Conservation (phyloP, 805 yeast species). For the Myxozyma monticola region DNA sequence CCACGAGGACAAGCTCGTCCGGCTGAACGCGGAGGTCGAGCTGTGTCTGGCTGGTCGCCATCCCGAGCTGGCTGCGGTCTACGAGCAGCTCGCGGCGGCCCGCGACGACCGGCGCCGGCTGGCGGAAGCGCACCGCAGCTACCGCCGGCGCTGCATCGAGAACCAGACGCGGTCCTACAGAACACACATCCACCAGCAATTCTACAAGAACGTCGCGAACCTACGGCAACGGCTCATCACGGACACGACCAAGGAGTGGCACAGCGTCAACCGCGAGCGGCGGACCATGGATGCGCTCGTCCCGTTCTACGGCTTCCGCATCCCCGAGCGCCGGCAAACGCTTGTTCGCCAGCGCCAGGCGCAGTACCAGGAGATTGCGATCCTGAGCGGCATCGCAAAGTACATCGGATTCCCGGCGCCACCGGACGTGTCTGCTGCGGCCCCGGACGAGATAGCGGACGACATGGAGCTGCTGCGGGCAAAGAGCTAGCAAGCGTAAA, state of each 20-base stretch:
- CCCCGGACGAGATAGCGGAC: constrained; percentile 68
- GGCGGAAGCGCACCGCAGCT: constrained; percentile 54
- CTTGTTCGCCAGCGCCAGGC: constrained; percentile 69
- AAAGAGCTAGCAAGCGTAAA: no score
- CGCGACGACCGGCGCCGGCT: constrained; percentile 66
- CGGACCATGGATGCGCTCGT: constrained; percentile 69
- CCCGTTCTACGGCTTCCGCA: constrained; percentile 47
- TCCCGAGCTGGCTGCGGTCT: constrained; percentile 66
- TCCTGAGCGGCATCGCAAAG: constrained; percentile 63
- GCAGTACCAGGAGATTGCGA: constrained; percentile 66
- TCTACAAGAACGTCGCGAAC: constrained; percentile 60
- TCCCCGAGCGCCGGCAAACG: constrained; percentile 46
- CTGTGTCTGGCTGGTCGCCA: constrained; percentile 88
- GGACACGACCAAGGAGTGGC: constrained; percentile 84
- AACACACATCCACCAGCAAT: constrained; percentile 71
- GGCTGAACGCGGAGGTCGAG: constrained; percentile 77
- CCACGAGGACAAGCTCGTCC: constrained; percentile 76
- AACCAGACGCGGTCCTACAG: constrained; percentile 79
- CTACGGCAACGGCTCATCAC: constrained; percentile 62
- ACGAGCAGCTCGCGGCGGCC: constrained; percentile 56
- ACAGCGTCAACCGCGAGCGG: constrained; percentile 85
- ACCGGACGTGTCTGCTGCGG: constrained; percentile 63
- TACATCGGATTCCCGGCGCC: constrained; percentile 82
- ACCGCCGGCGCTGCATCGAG: constrained; percentile 73
- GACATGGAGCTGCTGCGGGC: constrained; percentile 69